These are phyloP conservation scores for Suillus decipiens DNA, from an alignment of 768 basidiomycete genomes.

Conservation along the genomic window DNA sequence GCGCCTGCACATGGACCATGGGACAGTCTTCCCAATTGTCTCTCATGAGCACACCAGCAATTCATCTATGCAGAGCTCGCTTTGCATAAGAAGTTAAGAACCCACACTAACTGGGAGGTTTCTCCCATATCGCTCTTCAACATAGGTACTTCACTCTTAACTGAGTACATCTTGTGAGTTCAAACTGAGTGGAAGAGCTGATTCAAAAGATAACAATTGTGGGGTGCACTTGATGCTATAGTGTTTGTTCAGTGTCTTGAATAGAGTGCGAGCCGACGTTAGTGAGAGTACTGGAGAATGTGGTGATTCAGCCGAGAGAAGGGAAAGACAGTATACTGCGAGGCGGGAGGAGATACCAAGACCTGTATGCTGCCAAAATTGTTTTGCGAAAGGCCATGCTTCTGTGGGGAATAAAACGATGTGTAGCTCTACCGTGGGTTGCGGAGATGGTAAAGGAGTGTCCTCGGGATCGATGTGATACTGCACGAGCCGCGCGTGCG, in stretches of 20 bases:
- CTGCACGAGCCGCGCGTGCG: conserved; percentile 61
- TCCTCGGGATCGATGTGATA: conserved; percentile 70
- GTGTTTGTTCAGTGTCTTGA: conserved; percentile 56
- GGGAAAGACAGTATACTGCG: conserved; percentile 78
- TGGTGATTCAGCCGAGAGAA: conserved; percentile 48
- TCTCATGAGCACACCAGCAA: conserved; percentile 80
- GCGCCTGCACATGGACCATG: conserved; percentile 44
- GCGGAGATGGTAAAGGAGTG: conserved; percentile 22
- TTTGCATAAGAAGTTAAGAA: conserved; percentile 84
- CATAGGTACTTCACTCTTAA: conserved; percentile 68
- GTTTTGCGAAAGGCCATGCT: conserved; percentile 67
- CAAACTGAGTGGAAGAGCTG: conserved; percentile 11
- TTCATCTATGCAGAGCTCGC: conserved; percentile 79
- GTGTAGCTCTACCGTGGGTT: conserved; percentile 58
- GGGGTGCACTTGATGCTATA: conserved; percentile 44
- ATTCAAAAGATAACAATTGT: conserved; percentile 14
- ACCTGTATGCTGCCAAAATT: conserved; percentile 97
- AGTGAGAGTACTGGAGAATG: conserved; percentile 27
- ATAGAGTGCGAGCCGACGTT: conserved; percentile 32
- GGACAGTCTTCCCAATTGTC: conserved; percentile 45
- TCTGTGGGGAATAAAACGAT: conserved; percentile 76
- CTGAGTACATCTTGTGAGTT: conserved; percentile 49
- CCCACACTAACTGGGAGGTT: conserved; percentile 79
- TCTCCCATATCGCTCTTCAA: conserved; percentile 94
- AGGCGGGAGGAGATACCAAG: conserved; percentile 86